Conservation (phyloP, 2,329 filamentous ascomycete species). For the Alternaria dauci region DNA sequence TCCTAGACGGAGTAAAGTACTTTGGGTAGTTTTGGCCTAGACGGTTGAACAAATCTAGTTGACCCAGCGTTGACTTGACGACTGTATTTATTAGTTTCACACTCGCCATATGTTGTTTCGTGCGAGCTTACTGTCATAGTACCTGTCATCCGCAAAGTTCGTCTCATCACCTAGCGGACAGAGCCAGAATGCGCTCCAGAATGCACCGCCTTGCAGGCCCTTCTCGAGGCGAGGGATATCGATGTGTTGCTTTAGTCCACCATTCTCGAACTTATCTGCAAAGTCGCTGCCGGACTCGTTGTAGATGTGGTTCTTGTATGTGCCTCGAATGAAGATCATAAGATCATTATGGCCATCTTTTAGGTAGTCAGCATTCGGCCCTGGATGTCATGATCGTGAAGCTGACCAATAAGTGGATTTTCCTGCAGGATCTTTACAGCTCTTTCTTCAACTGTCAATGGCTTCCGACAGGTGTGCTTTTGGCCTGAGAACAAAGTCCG, state of each 20-base stretch:
- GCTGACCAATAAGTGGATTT: slow-evolving; percentile 53
- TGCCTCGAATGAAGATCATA: slow-evolving; percentile 72
- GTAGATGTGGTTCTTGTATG: slow-evolving; percentile 82
- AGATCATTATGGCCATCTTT: slow-evolving; percentile 91
- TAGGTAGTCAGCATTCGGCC: slow-evolving; percentile 24
- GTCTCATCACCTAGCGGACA: slow-evolving; percentile 73
- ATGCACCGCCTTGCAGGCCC: slow-evolving; percentile 82
- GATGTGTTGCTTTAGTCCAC: slow-evolving; percentile 73
- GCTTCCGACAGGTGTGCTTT: background rate
- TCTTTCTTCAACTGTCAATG: slow-evolving; percentile 40
- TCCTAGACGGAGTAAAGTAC: slow-evolving; percentile 71
- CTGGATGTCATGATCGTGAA: background rate
- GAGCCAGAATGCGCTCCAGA: slow-evolving; percentile 86
- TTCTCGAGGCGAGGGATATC: slow-evolving; percentile 78
- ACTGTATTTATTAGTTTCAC: slow-evolving; percentile 49
- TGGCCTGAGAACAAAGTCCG: slow-evolving; percentile 1
- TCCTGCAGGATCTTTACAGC: slow-evolving; percentile 47
- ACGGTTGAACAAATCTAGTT: slow-evolving; percentile 76
- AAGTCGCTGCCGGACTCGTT: slow-evolving; percentile 65
- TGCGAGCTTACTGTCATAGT: slow-evolving; percentile 66
- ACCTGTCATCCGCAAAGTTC: slow-evolving; percentile 78
- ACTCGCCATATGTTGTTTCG: background rate
- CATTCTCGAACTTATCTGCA: slow-evolving; percentile 75
- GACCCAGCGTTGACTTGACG: slow-evolving; percentile 73
- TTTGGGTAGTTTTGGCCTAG: slow-evolving; percentile 70